phyloP scores from a whole-genome alignment of 2,329 filamentous ascomycete genomes.

The Apiospora phragmitis region DNA sequence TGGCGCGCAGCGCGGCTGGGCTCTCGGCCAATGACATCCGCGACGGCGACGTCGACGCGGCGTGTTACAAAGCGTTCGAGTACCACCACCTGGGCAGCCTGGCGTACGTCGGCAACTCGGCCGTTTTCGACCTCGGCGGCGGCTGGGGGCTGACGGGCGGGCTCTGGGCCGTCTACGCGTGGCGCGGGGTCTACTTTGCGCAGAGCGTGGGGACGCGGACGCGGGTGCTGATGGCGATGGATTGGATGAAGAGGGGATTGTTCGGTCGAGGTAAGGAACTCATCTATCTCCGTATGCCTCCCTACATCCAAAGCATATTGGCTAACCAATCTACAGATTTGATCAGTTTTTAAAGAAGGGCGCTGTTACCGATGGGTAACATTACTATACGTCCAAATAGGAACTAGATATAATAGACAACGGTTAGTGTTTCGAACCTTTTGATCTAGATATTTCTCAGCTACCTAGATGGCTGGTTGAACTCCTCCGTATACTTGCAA shows the following conservation, averaged over 20 bases:
- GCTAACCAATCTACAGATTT: constrained; percentile 25
- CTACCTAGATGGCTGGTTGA: background rate
- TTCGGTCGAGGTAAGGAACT: constrained; percentile 83
- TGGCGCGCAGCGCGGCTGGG: constrained; percentile 75
- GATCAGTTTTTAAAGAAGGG: constrained; percentile 26
- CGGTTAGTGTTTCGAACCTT: background rate
- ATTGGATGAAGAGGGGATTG: constrained; percentile 94
- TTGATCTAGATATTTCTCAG: background rate
- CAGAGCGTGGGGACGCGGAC: constrained; percentile 95
- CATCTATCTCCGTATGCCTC: too few species aligned
- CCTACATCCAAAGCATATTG: too few species aligned
- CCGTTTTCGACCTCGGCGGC: constrained; percentile 84
- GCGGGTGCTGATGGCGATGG: constrained; percentile 88
- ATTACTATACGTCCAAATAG: background rate
- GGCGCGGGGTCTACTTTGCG: constrained; percentile 95
- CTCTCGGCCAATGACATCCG: constrained; percentile 77
- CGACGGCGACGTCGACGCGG: constrained; percentile 88
- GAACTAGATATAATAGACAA: background rate
- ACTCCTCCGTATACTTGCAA: too few species aligned
- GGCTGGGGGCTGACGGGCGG: constrained; percentile 81
- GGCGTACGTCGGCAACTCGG: constrained; percentile 95
- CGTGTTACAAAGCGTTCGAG: constrained; percentile 91
- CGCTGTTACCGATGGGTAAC: background rate
- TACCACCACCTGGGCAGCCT: constrained; percentile 90
- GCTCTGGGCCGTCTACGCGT: constrained; percentile 90